Percentiles rank a stretch among this genome's conserved stretches.
phyloP scores from a whole-genome alignment of 306 rosid genomes.

The Pyrus communis region DNA sequence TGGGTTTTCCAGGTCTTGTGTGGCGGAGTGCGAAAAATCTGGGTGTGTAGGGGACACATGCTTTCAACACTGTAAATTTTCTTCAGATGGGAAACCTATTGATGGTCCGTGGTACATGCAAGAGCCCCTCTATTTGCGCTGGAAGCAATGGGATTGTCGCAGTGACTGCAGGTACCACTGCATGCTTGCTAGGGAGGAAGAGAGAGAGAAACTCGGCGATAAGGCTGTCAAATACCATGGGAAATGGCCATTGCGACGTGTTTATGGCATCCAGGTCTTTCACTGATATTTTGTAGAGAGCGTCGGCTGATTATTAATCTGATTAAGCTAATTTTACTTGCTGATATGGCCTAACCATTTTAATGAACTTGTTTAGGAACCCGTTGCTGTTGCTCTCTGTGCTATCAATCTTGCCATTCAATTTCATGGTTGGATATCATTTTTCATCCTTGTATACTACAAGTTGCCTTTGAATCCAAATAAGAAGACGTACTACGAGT shows the following conservation, averaged over 20 bases:
- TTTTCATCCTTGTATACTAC: conserved; percentile 86
- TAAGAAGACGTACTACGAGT: conserved; percentile 75
- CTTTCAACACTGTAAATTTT: conserved; percentile 95
- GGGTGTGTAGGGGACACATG: conserved; percentile 83
- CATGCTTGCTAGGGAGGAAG: conserved; percentile 84
- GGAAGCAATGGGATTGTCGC: conserved; percentile 98
- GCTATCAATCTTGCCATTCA: conserved; percentile 91
- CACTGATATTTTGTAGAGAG: conserved; percentile 3
- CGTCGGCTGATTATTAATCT: not conserved
- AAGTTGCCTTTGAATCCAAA: conserved; percentile 62
- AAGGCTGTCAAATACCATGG: conserved; percentile 83
- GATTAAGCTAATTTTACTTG: conserved; percentile 6
- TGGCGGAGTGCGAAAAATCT: conserved; percentile 70
- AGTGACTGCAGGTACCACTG: conserved; percentile 88
- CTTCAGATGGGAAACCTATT: conserved; percentile 90
- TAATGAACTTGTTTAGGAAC: conserved; percentile 51
- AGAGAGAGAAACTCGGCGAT: conserved; percentile 65
- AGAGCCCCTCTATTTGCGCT: conserved; percentile 79
- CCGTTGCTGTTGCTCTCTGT: conserved; percentile 81
- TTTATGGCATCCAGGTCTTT: conserved; percentile 91
- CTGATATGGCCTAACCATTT: conserved; percentile 4
- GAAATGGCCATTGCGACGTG: conserved; percentile 86
- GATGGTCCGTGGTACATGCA: conserved; percentile 99
- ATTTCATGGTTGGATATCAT: conserved; percentile 98
- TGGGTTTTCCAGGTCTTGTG: conserved; percentile 51